Base-by-base conservation (phyloP, 768 basidiomycete genomes). In the Psilocybe subaeruginosa region DNA sequence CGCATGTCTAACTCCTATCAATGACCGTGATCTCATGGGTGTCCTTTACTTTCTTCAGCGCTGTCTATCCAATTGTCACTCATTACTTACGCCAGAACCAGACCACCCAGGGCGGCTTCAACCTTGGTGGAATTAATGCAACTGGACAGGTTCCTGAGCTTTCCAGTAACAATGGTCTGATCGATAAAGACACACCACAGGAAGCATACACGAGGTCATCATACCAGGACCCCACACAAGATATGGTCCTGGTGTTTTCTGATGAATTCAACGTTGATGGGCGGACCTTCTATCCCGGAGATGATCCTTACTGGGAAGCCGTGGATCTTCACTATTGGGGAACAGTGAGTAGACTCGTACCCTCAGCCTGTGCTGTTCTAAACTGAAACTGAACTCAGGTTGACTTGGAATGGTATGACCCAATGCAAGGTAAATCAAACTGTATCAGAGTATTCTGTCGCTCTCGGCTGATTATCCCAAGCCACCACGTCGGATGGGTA, bases 251-350 rank as follows among this genome's bases (percentile, higher is more conserved):
- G 56, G 85, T 92, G 16, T 95, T 92, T 73, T 88, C 86, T 1
- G 92, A 95, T 70, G 93, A 94, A 77, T 95, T 95, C 72, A 85
- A 93, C 60, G 71, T 70, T 23, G 89, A 90, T 2, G 92, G 91
- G 0, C 77, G 90, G 9, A 78, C 85, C 6, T 91, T 91, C 70
- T 88, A 86, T 72, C 81, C 86, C 3, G 91, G 86, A 2, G 86
- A 87, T 61, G 87, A 87, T 70, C 87, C 87, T 2, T 88, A 83
- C 66, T 89, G 82, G 80, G 79, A 82, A 60, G 85, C 83, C 5
- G 78, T 81, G 3, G 87, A 82, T 70, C 54, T 88, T 8, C 88
- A 90, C 70, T 92, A 92, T 70, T 89, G 89, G 87, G 82, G 82
- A 52, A 82, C 81, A 56, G 79, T 77, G 59, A 67, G 86, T 72